phyloP scores from a whole-genome alignment of 805 yeast genomes.

The Saturnispora hagleri region DNA sequence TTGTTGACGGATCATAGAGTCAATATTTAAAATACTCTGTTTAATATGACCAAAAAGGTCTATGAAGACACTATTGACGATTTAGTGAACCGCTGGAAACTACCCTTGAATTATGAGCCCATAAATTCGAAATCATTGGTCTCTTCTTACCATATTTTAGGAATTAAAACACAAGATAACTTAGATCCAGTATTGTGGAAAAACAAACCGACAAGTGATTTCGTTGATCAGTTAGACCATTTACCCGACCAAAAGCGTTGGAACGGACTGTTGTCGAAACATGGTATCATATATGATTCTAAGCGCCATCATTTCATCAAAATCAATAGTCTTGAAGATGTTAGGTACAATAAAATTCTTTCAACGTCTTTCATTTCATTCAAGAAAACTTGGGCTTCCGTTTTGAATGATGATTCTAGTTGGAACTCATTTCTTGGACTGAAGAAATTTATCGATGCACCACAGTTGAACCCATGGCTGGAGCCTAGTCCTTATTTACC shows the following conservation, averaged over 20 bases:
- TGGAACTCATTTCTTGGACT: background rate
- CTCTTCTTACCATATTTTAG: constrained; percentile 1
- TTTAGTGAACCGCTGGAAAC: background rate
- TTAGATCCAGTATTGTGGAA: constrained; percentile 1
- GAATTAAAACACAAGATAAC: constrained; percentile 1
- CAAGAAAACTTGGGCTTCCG: constrained; percentile 4
- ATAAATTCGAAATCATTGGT: background rate
- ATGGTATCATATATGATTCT: constrained; percentile 3
- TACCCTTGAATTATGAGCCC: background rate
- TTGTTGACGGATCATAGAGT: background rate
- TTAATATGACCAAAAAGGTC: background rate
- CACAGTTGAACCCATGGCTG: background rate
- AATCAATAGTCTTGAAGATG: constrained; percentile 2
- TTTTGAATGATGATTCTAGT: constrained; percentile 1
- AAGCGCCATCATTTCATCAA: background rate
- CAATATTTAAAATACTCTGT: background rate
- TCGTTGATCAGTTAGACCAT: background rate
- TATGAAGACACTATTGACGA: background rate
- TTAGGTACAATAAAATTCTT: background rate
- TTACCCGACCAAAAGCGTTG: constrained; percentile 1
- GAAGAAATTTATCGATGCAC: background rate
- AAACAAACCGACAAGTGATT: background rate
- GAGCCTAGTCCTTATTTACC: constrained; percentile 6
- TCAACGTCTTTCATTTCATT: constrained; percentile 2
- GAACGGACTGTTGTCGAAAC: background rate